A percentile compares a stretch with the other conserved stretches of the same genome.
These are phyloP conservation scores for Rhodotorula toruloides DNA, from an alignment of 768 basidiomycete genomes.

Conservation along the genomic window DNA sequence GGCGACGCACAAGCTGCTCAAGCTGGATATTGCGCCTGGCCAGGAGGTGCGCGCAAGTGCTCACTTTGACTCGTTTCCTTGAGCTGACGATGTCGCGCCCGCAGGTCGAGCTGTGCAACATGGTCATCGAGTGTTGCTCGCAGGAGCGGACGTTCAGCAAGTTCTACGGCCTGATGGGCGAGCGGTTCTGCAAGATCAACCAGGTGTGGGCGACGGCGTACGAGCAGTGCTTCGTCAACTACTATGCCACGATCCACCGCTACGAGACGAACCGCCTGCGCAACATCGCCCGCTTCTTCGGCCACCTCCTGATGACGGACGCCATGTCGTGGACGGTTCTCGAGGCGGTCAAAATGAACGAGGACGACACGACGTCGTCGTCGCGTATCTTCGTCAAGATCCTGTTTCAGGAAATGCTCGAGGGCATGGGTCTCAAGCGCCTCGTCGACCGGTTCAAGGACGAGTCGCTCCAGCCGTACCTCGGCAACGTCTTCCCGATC, in stretches of 20 bases:
- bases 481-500: conserved; percentile 84
- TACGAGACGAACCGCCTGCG: conserved; percentile 98
- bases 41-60: conserved; percentile 65
- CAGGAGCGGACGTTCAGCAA: conserved; percentile 96
- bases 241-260: conserved; percentile 94
- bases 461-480: conserved; percentile 66
- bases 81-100: not conserved
- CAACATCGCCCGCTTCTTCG: conserved; percentile 95
- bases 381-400: conserved; percentile 97
- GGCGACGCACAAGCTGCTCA: conserved; percentile 95
- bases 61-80: not conserved
- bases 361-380: conserved; percentile 94
- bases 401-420: conserved; percentile 89
- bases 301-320: conserved; percentile 80
- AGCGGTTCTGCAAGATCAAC: conserved; percentile 94
- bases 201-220: conserved; percentile 86
- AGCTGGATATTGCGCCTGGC: conserved; percentile 83
- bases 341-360: conserved; percentile 82
- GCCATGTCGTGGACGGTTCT: conserved; percentile 83
- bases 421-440: conserved; percentile 80
- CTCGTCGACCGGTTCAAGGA: conserved; percentile 88
- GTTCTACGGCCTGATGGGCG: conserved; percentile 95
- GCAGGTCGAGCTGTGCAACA: conserved; percentile 91
- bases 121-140: conserved; percentile 99
- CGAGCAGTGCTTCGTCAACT: conserved; percentile 78